Evolutionary conservation across 768 basidiomycete species (phyloP).

Genomic region (Hirschioporus abietinus): DNA sequence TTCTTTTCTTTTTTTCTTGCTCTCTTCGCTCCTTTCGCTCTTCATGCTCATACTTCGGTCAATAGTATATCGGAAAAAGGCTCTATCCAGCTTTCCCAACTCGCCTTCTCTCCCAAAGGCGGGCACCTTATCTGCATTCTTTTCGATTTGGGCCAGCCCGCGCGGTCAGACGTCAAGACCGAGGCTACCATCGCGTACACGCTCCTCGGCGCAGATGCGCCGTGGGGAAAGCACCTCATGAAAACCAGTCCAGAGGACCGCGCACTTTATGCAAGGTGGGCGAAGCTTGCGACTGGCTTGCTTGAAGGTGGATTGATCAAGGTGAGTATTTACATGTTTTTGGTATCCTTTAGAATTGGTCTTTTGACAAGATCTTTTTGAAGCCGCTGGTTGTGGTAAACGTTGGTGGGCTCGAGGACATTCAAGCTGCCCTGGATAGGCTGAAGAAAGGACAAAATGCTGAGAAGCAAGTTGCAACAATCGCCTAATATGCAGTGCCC

Average conservation of each 20-base stretch:
- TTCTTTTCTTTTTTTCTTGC: neutral
- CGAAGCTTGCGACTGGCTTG: neutral
- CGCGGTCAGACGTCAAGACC: constrained; percentile 1
- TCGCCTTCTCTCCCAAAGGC: neutral
- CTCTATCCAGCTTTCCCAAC: neutral
- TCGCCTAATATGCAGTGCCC: too few relatives aligned
- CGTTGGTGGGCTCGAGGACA: too few relatives aligned
- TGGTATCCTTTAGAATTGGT: too few relatives aligned
- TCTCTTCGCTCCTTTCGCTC: neutral
- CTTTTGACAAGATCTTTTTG: too few relatives aligned
- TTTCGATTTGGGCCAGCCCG: neutral
- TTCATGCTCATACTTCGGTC: too few relatives aligned
- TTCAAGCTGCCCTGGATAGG: too few relatives aligned
- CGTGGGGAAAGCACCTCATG: constrained; percentile 5
- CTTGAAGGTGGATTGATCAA: neutral
- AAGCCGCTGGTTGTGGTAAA: too few relatives aligned
- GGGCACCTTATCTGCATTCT: neutral
- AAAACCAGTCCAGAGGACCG: constrained; percentile 3
- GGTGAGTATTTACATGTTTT: neutral
- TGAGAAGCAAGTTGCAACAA: too few relatives aligned
- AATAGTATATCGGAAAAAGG: neutral
- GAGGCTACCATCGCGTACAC: constrained; percentile 6
- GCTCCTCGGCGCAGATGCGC: constrained; percentile 5
- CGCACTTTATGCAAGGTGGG: constrained; percentile 2
- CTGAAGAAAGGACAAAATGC: too few relatives aligned